Evolutionary conservation across 768 basidiomycete species (phyloP).

Genomic region (Mycena galopus): DNA sequence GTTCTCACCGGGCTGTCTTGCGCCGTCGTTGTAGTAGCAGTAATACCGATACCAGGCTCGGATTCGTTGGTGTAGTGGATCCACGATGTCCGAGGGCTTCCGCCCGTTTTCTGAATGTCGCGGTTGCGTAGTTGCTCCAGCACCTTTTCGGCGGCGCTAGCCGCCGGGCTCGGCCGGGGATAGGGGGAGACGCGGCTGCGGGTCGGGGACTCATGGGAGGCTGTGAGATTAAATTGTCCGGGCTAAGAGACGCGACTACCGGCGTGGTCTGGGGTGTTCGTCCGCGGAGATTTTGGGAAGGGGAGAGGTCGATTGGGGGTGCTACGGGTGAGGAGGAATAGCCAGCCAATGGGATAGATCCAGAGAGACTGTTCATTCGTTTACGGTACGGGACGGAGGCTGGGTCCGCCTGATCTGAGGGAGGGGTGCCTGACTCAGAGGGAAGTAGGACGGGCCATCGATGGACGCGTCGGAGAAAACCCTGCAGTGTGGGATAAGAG

Average conservation of each 20-base stretch:
- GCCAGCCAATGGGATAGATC: constrained; percentile 43
- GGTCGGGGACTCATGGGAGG: constrained; percentile 29
- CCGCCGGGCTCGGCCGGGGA: constrained; percentile 57
- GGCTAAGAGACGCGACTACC: constrained; percentile 41
- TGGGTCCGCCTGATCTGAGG: constrained; percentile 35
- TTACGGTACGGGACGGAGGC: constrained; percentile 47
- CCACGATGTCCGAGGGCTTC: constrained; percentile 57
- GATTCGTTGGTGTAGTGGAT: constrained; percentile 55
- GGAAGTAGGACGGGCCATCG: constrained; percentile 87
- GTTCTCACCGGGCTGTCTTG: constrained; percentile 32
- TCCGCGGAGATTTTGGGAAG: constrained; percentile 41
- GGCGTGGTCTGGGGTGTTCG: constrained; percentile 45
- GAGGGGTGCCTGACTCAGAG: constrained; percentile 47
- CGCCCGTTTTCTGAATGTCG: constrained; percentile 63
- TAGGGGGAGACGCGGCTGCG: constrained; percentile 29
- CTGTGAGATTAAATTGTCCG: constrained; percentile 34
- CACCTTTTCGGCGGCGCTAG: constrained; percentile 78
- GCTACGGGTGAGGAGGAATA: constrained; percentile 40
- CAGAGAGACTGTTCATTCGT: constrained; percentile 54
- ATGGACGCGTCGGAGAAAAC: constrained; percentile 92
- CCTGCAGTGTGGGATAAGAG: constrained; percentile 56
- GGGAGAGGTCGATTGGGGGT: constrained; percentile 36
- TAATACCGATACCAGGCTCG: constrained; percentile 35
- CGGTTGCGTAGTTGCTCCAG: constrained; percentile 73
- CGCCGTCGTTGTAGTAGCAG: constrained; percentile 26